Evolutionary conservation across 2,329 filamentous ascomycete species (phyloP), one percentile per base, ranked within the genome.

Genomic region (Zymoseptoria passerinii): DNA sequence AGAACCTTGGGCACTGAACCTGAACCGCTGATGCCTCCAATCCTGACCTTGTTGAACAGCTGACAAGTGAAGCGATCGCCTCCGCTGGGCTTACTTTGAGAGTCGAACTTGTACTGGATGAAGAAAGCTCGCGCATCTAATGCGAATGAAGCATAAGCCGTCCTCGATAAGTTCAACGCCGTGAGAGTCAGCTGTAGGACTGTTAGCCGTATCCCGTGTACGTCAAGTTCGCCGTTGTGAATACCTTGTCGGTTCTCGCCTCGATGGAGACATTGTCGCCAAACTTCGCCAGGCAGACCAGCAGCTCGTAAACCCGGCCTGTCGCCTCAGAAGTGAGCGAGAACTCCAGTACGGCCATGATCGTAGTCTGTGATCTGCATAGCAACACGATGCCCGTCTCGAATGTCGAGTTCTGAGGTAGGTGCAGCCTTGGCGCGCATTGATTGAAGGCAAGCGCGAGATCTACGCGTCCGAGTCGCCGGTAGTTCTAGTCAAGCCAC

Each of bases 221-320:
- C 8, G 48, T 50, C 48, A 40, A 44, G 28, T 19, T 13, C 10
- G 19, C 18, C 28, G 48, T 50, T 28, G 50, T 27, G 48, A 70
- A 28, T 73, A 88, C 87, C 71, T 81, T 83, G 67, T 90, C 86
- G 62, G 80, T 82, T 65, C 81, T 80, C 35, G 87, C 86, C 72
- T 92, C 89, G 48, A 92, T 78, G 27, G 84, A 88, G 19, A 92
- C 88, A 51, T 87, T 83, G 66, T 92, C 89, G 71, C 86, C 88
- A 75, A 92, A 92, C 72, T 90, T 90, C 68, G 83, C 82, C 27
- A 92, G 79, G 71, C 89, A 92, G 20, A 84, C 78, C 58, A 92
- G 80, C 23, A 85, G 81, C 72, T 92, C 89, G 66, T 90, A 86
- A 50, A 92, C 77, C 53, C 82, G 83, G 6, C 80, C 78, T 50